Percentiles rank a stretch among this genome's conserved stretches.
These are phyloP conservation scores for Pluteus cervinus DNA, from an alignment of 768 basidiomycete species.

Conservation along the genomic window DNA sequence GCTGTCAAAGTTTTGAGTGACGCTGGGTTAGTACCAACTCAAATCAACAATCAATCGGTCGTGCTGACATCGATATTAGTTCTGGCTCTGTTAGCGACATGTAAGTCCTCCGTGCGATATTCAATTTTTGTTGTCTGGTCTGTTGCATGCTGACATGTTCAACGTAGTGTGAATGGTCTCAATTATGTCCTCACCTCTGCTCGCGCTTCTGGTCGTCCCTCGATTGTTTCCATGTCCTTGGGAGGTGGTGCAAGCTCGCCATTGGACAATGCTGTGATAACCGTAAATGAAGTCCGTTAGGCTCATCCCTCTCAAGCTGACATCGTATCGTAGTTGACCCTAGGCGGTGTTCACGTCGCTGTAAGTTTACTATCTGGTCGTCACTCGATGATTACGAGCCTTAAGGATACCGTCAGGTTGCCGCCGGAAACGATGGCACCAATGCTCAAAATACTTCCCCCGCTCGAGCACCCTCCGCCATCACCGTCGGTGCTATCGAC, in stretches of 20 bases:
- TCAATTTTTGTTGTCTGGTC: background rate
- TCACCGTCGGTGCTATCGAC: conserved; percentile 32
- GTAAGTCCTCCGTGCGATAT: conserved; percentile 11
- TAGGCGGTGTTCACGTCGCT: conserved; percentile 22
- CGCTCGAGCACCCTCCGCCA: conserved; percentile 26
- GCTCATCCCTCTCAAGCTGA: background rate
- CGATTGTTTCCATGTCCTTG: conserved; percentile 30
- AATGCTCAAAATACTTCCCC: conserved; percentile 28
- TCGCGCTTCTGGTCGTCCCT: conserved; percentile 18
- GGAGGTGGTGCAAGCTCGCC: conserved; percentile 22
- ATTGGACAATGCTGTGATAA: conserved; percentile 25
- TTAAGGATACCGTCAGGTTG: conserved; percentile 13
- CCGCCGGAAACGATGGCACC: conserved; percentile 28
- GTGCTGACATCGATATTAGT: background rate
- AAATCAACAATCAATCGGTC: background rate
- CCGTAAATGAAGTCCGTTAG: conserved; percentile 8
- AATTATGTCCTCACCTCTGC: conserved; percentile 22
- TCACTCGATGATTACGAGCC: background rate
- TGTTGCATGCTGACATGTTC: background rate
- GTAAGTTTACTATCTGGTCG: conserved; percentile 5
- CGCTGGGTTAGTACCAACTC: conserved; percentile 20
- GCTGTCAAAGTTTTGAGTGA: conserved; percentile 38
- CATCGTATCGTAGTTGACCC: conserved; percentile 19
- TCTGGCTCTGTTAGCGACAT: conserved; percentile 15
- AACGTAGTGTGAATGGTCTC: conserved; percentile 22